Evolutionary conservation across 306 rosid species (phyloP), one percentile per base, ranked within the genome.

Genomic region (Rosa lucieae): DNA sequence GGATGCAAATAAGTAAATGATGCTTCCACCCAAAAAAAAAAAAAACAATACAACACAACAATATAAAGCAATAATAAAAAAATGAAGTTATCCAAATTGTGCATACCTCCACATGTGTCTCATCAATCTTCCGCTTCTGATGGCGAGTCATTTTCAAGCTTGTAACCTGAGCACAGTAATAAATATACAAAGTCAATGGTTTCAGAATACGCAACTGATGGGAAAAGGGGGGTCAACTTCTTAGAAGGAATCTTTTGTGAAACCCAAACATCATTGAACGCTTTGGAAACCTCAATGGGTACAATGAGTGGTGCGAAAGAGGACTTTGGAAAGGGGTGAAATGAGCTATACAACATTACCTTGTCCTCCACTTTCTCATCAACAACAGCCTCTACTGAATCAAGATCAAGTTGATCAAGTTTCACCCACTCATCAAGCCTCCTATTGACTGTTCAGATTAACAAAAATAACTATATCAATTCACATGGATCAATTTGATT

Each of bases 391-490:
- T 93, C 97, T 72, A 93, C 99, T 42, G 98, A 96, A 70, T 90
- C 90, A 80, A 96, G 99, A 85, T 96, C 98, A 74, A 96, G 97
- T 73, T 91, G 99, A 14, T 96, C 98, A 82, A 93, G 96, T 89
- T 96, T 93, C 87, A 93, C 99, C 99, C 99, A 96, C 82, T 93
- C 99, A 82, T 96, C 98, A 84, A 96, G 99, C 90, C 99, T 93
- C 87, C 99, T 90, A 88, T 96, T 96, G 75, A 93, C 99, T 93
- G 88, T 73, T 70, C 76, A 77, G 77, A 75, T 14, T 14, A 67
- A 68, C 53, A 79, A 72, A 59, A 9, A 15, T 0, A 46, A 17
- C 1, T 56, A 80, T n/a, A 59, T 17, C 12, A 53, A 67, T 44
- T 47, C 6, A 5, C 49, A 67, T 17, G 35, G 3, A 47, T 44